Base-by-base conservation (phyloP, 306 rosid genomes). In the Vigna unguiculata region DNA sequence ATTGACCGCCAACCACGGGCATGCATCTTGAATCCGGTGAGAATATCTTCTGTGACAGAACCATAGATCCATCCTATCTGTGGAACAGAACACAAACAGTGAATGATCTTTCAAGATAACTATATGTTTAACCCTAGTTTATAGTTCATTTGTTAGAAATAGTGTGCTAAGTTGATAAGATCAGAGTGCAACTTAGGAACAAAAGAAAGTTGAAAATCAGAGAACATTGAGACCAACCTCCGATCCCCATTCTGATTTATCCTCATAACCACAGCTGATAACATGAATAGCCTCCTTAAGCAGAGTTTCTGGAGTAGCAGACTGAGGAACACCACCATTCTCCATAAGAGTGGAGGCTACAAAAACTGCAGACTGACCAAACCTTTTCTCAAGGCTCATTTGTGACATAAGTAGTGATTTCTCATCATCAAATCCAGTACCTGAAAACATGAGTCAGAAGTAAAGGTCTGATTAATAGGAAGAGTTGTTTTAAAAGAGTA, bases 11-110 rank as follows among this genome's bases (percentile, higher is more conserved):
- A 95, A 28, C 98, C 98, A 9, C 98, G 97, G 28, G 99, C 97
- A 41, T 95, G 99, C 99, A 95, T 95, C 88, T 95, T 95, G 76
- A 95, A 95, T 80, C 99, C 99, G 2, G 99, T 95, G 17, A 95
- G 96, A 86, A 95, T 95, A 89, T 95, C 99, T 85, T 95, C 99
- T 14, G 99, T 95, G 70, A 95, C 99, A 0, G 99, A 95, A 80
- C 98, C 99, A 53, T 95, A 95, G 76, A 95, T 95, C 99, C 99
- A 95, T 82, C 97, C 99, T 64, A 95, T 95, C 99, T 95, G 95
- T 69, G 25, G 77, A 70, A 38, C 70, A 81, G 28, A 68, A 81
- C 57, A 60, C 25, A 80, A 53, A 66, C 2, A 67, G 17, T 57
- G 17, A 72, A 48, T 58, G 28, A 63, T 20, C 49, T 28, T 52